Percentiles rank a stretch among this genome's conserved stretches.
phyloP scores from a whole-genome alignment of 345 rosid species.

The Gossypium thurberi region DNA sequence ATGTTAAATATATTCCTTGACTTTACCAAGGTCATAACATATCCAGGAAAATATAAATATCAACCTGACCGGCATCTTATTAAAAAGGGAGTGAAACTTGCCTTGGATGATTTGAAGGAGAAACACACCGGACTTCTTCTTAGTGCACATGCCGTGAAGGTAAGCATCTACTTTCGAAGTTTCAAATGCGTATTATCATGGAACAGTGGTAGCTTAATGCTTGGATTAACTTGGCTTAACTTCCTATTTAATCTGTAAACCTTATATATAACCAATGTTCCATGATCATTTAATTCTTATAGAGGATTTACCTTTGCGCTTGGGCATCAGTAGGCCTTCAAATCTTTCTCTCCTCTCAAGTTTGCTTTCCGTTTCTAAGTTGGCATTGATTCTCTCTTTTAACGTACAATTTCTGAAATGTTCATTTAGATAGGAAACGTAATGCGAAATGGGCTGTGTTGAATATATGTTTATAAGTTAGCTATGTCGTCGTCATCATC shows the following conservation, averaged over 20 bases:
- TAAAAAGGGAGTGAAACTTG: constrained; percentile 55
- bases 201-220: neutral
- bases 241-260: neutral
- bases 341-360: too few relatives aligned
- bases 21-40: constrained; percentile 27
- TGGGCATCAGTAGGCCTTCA: neutral
- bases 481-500: neutral
- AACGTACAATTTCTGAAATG: too few relatives aligned
- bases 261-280: neutral
- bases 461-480: too few relatives aligned
- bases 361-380: too few relatives aligned
- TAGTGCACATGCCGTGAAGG: constrained; percentile 73
- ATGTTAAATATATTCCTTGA: constrained; percentile 33
- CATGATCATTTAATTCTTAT: neutral
- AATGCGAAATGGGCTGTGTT: too few relatives aligned
- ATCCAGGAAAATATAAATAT: constrained; percentile 35
- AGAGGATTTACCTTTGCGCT: neutral
- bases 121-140: constrained; percentile 60
- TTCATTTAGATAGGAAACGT: too few relatives aligned
- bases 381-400: too few relatives aligned
- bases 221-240: neutral
- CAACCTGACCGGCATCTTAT: constrained; percentile 39
- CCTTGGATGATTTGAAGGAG: constrained; percentile 78
- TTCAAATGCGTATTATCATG: neutral
- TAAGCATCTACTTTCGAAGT: constrained; percentile 11